Conservation (phyloP, 768 basidiomycete genomes). For the Russula compacta region DNA sequence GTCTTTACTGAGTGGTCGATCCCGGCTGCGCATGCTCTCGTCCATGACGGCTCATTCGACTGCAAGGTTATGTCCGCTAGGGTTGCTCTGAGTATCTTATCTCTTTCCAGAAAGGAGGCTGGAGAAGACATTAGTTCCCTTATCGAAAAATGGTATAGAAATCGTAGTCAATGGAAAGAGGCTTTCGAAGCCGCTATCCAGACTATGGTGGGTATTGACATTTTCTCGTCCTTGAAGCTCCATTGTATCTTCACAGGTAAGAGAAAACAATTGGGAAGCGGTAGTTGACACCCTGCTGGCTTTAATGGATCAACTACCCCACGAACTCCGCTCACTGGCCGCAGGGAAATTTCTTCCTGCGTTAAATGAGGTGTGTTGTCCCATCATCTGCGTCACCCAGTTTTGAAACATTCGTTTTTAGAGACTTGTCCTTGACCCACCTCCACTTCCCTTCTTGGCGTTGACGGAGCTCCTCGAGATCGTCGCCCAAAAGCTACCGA, state of each 20-base stretch:
- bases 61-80: constrained; percentile 34
- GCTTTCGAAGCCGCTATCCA: constrained; percentile 17
- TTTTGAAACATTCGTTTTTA: background rate
- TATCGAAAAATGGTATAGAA: constrained; percentile 28
- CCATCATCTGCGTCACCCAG: background rate
- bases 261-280: constrained; percentile 35
- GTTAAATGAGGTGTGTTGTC: constrained; percentile 40
- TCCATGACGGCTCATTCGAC: constrained; percentile 26
- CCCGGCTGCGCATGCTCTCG: constrained; percentile 38
- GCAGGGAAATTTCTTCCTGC: constrained; percentile 36
- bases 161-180: constrained; percentile 4
- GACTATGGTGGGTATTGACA: background rate
- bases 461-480: constrained; percentile 44
- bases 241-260: constrained; percentile 27
- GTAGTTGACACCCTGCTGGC: constrained; percentile 34
- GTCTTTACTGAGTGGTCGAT: constrained; percentile 40
- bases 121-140: constrained; percentile 20
- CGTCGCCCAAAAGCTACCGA: constrained; percentile 46
- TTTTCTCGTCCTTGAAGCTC: background rate
- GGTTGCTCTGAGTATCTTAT: constrained; percentile 36
- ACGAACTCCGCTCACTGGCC: constrained; percentile 37
- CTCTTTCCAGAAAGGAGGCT: constrained; percentile 12
- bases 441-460: constrained; percentile 36
- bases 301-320: constrained; percentile 37
- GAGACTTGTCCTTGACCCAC: constrained; percentile 49